phyloP scores from a whole-genome alignment of 2,329 filamentous ascomycete genomes.

The Fusarium tanahbumbuense region DNA sequence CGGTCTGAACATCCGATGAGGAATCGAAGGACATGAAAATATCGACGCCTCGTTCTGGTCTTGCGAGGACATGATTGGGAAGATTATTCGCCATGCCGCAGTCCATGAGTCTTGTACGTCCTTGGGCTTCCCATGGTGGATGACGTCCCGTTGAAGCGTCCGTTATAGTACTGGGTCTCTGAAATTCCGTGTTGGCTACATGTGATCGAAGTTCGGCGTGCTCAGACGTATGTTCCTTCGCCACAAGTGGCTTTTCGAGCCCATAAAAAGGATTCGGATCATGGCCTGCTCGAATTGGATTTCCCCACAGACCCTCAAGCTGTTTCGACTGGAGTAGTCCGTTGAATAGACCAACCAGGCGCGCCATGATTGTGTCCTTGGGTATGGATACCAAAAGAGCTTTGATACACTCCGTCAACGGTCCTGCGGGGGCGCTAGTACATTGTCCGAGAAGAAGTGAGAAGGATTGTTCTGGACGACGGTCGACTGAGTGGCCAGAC shows the following conservation, averaged over 20 bases:
- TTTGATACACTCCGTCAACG: constrained; percentile 37
- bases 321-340: constrained; percentile 23
- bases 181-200: rapidly evolving
- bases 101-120: constrained; percentile 36
- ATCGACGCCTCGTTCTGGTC: constrained; percentile 30
- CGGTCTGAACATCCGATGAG: constrained; percentile 34
- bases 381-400: constrained; percentile 29
- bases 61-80: constrained; percentile 33
- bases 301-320: constrained; percentile 40
- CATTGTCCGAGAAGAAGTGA: constrained; percentile 36
- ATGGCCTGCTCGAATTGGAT: constrained; percentile 41
- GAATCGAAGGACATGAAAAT: constrained; percentile 39
- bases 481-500: constrained; percentile 35
- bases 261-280: constrained; percentile 44
- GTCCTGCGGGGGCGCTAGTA: constrained; percentile 37
- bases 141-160: neutral
- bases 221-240: neutral
- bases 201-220: rapidly evolving
- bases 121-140: constrained; percentile 38
- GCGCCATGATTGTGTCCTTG: constrained; percentile 32
- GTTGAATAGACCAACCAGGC: constrained; percentile 14
- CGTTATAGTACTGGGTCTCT: rapidly evolving
- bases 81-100: constrained; percentile 43
- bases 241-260: neutral
- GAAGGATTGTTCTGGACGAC: constrained; percentile 38